These are phyloP conservation scores for Aspergillus pseudoglaucus DNA, from an alignment of 2,329 filamentous ascomycete species.

Conservation along the genomic window DNA sequence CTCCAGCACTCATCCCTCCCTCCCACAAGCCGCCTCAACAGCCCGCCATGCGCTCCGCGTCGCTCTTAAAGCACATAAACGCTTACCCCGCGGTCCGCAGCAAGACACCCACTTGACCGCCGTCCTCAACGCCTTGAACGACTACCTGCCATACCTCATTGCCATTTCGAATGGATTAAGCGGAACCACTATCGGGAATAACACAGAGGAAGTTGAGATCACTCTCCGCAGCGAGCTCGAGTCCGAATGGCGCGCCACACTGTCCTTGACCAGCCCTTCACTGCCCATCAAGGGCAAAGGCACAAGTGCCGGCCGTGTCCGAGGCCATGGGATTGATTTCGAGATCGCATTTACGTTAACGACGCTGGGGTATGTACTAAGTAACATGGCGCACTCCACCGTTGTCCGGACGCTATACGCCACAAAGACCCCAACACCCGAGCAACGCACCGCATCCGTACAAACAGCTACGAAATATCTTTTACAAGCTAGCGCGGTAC, in stretches of 20 bases:
- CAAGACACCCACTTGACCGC: slow-evolving; percentile 64
- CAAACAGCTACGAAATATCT: slow-evolving; percentile 69
- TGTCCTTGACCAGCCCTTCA: slow-evolving; percentile 53
- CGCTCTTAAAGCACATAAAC: slow-evolving; percentile 81
- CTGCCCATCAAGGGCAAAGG: slow-evolving; percentile 26
- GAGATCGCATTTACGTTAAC: slow-evolving; percentile 76
- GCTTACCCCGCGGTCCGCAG: slow-evolving; percentile 61
- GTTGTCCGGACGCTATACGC: slow-evolving; percentile 66
- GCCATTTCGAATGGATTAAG: slow-evolving; percentile 68
- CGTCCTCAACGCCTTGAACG: slow-evolving; percentile 62
- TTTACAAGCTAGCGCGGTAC: slow-evolving; percentile 70
- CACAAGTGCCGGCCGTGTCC: slow-evolving; percentile 57
- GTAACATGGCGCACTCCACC: slow-evolving; percentile 63
- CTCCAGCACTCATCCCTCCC: slow-evolving; percentile 79
- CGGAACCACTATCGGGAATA: slow-evolving; percentile 37
- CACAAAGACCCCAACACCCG: slow-evolving; percentile 54
- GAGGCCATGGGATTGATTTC: slow-evolving; percentile 68
- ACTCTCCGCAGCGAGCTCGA: slow-evolving; percentile 63
- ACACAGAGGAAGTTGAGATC: slow-evolving; percentile 60
- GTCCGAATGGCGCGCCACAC: slow-evolving; percentile 72
- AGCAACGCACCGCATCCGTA: slow-evolving; percentile 65
- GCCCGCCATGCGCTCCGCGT: slow-evolving; percentile 77
- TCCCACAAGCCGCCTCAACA: slow-evolving; percentile 75
- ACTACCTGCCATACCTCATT: slow-evolving; percentile 78
- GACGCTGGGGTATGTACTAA: slow-evolving; percentile 68